Percentiles rank a stretch among this genome's conserved stretches.
phyloP scores from a whole-genome alignment of 495 filamentous ascomycete genomes.

The Trichoderma virens region DNA sequence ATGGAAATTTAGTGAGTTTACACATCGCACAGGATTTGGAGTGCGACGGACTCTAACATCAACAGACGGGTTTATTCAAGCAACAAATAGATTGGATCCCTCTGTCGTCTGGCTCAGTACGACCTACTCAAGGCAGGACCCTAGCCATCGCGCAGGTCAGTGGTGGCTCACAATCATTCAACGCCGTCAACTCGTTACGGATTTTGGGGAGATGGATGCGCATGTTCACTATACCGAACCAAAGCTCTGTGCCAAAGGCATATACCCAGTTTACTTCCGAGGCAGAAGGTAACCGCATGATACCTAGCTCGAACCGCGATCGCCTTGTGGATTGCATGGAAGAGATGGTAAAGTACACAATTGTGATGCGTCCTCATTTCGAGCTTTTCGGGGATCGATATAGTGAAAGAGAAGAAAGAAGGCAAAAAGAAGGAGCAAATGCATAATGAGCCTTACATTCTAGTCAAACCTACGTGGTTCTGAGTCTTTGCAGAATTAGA shows the following conservation, averaged over 20 bases:
- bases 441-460: too few species aligned
- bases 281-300: conserved; percentile 46
- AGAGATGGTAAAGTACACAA: conserved; percentile 68
- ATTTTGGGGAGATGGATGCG: conserved; percentile 71
- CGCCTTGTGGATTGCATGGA: conserved; percentile 70
- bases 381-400: conserved; percentile 58
- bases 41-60: neutral
- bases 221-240: conserved; percentile 68
- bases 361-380: conserved; percentile 55
- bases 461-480: too few species aligned
- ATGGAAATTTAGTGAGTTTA: conserved; percentile 53
- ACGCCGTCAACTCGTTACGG: conserved; percentile 63
- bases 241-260: conserved; percentile 56
- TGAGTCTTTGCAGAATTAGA: too few species aligned
- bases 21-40: neutral
- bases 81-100: conserved; percentile 75
- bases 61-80: conserved; percentile 61
- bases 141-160: conserved; percentile 58
- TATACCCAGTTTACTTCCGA: conserved; percentile 51
- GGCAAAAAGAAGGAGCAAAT: conserved; percentile 12
- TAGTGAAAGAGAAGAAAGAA: conserved; percentile 42
- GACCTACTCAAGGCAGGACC: conserved; percentile 63
- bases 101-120: conserved; percentile 51
- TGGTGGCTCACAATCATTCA: conserved; percentile 65
- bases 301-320: conserved; percentile 56